Evolutionary conservation across 352 stramenopile genomes (phyloP).

Genomic region (Plasmopara muralis): DNA sequence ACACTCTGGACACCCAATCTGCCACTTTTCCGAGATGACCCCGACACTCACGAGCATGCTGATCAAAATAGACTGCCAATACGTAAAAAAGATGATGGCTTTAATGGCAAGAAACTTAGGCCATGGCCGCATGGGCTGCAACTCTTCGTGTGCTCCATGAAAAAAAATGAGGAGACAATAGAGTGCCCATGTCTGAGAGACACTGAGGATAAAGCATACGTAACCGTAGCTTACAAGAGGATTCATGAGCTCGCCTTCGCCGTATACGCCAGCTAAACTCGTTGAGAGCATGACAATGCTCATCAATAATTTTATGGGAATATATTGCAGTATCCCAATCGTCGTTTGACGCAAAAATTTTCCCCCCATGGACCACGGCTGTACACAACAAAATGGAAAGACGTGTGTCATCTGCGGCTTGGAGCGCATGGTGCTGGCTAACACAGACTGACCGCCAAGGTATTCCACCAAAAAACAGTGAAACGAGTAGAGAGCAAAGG

Average conservation of each 20-base stretch:
- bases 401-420: conserved; percentile 80
- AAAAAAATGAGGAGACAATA: conserved; percentile 94
- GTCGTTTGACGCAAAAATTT: conserved; percentile 91
- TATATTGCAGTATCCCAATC: conserved; percentile 91
- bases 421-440: conserved; percentile 79
- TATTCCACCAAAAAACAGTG: conserved; percentile 90
- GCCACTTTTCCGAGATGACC: conserved; percentile 78
- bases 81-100: conserved; percentile 93
- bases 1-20: conserved; percentile 78
- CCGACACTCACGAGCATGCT: conserved; percentile 82
- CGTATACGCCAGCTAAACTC: conserved; percentile 81
- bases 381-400: conserved; percentile 82
- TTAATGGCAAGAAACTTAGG: conserved; percentile 94
- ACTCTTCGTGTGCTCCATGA: conserved; percentile 84
- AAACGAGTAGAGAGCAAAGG: conserved; percentile 92
- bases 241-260: conserved; percentile 84
- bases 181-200: conserved; percentile 89
- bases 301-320: conserved; percentile 85
- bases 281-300: conserved; percentile 85
- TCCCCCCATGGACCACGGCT: conserved; percentile 86
- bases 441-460: conserved; percentile 73
- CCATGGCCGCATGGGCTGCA: conserved; percentile 84
- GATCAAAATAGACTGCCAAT: conserved; percentile 92
- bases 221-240: conserved; percentile 81
- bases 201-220: conserved; percentile 86